Evolutionary conservation across 1,284 basidiomycete genomes (phyloP), one percentile per base, ranked within the genome.

Genomic region (Polyporus tsugae): DNA sequence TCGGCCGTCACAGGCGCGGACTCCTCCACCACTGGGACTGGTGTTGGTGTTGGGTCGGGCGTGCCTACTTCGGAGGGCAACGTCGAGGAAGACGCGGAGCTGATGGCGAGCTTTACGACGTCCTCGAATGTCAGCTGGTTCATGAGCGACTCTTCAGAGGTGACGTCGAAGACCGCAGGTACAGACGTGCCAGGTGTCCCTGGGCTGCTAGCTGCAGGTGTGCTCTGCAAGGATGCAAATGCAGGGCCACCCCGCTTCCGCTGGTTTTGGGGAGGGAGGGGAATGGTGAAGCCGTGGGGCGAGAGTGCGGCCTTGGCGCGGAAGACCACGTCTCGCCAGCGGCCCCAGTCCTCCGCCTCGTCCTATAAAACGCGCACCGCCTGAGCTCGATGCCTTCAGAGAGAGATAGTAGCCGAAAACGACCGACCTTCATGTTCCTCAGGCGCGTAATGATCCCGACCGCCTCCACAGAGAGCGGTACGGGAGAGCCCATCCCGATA

Each of bases 291-390:
- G 60, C 81, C 78, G 60, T 82, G 81, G 0, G 91, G 90, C 6
- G 82, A 79, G 64, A 92, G 78, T 52, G 82, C 80, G 10, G 88
- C 88, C 80, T 92, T 94, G 9, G 89, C 90, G 1, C 87, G 86
- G 79, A 93, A 95, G 9, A 95, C 86, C 49, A 95, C 90, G 76
- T 96, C 95, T 29, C 93, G 86, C 92, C 93, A 95, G 62, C 95
- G 87, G 65, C 94, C 90, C 94, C 94, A 97, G 75, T 97, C 95
- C 77, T 98, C 96, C 68, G 91, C 88, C 81, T 95, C 93, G 78
- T 98, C 96, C 89, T 93, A 68, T 13, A 6, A 38, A 39, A 42
- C 13, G n/a, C n/a, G 35, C 6, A 15, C 22, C 36, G 36, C 35
- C 10, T 38, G n/a, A 38, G 33, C 38, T 11, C 35, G 17, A 6